Percentiles rank a stretch among this genome's conserved stretches.
phyloP scores from a whole-genome alignment of 2,329 filamentous ascomycete genomes.

The Bipolaris bicolor region DNA sequence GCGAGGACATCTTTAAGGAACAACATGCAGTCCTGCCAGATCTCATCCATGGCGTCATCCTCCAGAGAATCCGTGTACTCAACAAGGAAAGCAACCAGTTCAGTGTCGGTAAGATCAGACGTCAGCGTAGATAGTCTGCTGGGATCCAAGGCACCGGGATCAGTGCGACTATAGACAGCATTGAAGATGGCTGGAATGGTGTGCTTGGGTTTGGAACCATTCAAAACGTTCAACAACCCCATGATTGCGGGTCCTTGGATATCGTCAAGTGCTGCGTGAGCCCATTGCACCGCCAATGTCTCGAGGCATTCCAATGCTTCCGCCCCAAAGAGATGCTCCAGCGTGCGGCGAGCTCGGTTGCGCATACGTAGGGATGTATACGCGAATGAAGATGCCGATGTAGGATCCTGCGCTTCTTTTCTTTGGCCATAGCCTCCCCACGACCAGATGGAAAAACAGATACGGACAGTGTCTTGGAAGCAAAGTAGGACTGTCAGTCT shows the following conservation, averaged over 20 bases:
- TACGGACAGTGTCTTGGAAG: constrained; percentile 92
- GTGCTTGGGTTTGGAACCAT: constrained; percentile 87
- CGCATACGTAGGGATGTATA: constrained; percentile 92
- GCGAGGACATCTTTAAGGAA: constrained; percentile 88
- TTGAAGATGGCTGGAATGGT: constrained; percentile 95
- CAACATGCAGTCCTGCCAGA: constrained; percentile 91
- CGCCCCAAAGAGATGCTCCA: constrained; percentile 91
- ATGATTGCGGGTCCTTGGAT: constrained; percentile 71
- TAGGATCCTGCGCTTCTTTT: constrained; percentile 63
- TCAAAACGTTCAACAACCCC: constrained; percentile 85
- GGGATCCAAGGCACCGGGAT: constrained; percentile 78
- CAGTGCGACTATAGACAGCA: constrained; percentile 92
- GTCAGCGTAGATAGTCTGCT: constrained; percentile 86
- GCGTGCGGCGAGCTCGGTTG: constrained; percentile 82
- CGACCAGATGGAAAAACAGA: constrained; percentile 93
- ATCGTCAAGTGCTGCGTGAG: constrained; percentile 56
- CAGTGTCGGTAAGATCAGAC: constrained; percentile 79
- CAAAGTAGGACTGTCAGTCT: constrained; percentile 92
- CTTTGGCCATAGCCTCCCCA: constrained; percentile 77
- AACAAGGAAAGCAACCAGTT: constrained; percentile 86
- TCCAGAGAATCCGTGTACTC: constrained; percentile 90
- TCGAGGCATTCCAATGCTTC: constrained; percentile 94
- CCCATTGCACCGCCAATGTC: constrained; percentile 87
- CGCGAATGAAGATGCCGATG: constrained; percentile 79
- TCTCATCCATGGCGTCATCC: constrained; percentile 97